phyloP scores from a whole-genome alignment of 2,329 filamentous ascomycete species.

The Aureobasidium sp. region DNA sequence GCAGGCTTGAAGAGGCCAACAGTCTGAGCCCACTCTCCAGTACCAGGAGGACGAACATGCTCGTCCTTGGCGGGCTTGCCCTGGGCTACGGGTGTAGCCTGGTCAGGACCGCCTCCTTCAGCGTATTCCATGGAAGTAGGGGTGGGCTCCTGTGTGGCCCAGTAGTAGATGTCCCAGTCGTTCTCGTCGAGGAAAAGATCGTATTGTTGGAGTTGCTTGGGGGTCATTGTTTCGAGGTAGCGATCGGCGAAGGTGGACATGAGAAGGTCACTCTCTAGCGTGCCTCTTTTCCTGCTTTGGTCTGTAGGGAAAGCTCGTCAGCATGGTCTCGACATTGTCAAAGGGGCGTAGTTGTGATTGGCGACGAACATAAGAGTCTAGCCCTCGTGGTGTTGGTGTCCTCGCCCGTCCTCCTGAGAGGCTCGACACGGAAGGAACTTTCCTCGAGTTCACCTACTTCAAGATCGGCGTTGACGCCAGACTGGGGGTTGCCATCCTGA shows the following conservation, averaged over 20 bases:
- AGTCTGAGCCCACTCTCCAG: conserved; percentile 93
- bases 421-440: conserved; percentile 78
- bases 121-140: conserved; percentile 48
- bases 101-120: conserved; percentile 40
- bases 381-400: conserved; percentile 80
- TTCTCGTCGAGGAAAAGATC: conserved; percentile 63
- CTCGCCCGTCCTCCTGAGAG: conserved; percentile 76
- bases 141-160: conserved; percentile 79
- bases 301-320: conserved; percentile 46
- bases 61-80: conserved; percentile 33
- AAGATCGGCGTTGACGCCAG: conserved; percentile 54
- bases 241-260: conserved; percentile 88
- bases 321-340: conserved; percentile 9
- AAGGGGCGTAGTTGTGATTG: conserved; percentile 11
- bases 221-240: conserved; percentile 66
- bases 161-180: conserved; percentile 99
- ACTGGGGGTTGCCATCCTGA: conserved; percentile 41
- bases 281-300: conserved; percentile 93
- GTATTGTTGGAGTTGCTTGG: conserved; percentile 32
- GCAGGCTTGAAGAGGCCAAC: conserved; percentile 89
- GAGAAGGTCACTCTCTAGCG: conserved; percentile 88
- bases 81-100: conserved; percentile 36
- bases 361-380: conserved; percentile 60
- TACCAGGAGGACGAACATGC: conserved; percentile 37
- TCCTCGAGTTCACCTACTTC: conserved; percentile 82